Evolutionary conservation across 805 yeast species (phyloP).

Genomic region (Kluyveromyces dobzhanskii): DNA sequence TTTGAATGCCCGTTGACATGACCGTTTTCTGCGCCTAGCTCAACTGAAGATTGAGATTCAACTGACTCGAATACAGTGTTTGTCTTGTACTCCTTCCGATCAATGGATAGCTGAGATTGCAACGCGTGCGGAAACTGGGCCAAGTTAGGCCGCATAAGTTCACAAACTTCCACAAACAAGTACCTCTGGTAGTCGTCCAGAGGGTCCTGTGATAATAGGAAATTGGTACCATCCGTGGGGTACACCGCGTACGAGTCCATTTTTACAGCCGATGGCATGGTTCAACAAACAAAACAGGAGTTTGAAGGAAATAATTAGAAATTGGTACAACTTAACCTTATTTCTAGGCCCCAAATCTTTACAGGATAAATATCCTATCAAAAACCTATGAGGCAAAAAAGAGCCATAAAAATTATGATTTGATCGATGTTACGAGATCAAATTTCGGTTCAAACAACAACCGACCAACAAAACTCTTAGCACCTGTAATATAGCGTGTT

Average conservation of each 20-base stretch:
- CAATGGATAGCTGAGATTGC: slow-evolving; percentile 1
- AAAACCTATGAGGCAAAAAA: too few species aligned
- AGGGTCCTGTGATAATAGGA: slow-evolving; percentile 17
- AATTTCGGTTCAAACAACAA: too few species aligned
- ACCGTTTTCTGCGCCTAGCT: not conserved
- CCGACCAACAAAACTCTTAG: too few species aligned
- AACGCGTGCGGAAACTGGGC: slow-evolving; percentile 1
- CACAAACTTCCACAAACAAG: slow-evolving; percentile 11
- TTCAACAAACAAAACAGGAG: too few species aligned
- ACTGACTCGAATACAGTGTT: slow-evolving; percentile 1
- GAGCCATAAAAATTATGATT: too few species aligned
- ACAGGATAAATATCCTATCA: too few species aligned
- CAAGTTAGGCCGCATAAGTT: not conserved
- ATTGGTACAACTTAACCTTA: too few species aligned
- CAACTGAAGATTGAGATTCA: not conserved
- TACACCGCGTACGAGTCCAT: slow-evolving; percentile 11
- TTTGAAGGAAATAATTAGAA: too few species aligned
- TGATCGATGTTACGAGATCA: too few species aligned
- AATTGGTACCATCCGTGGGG: slow-evolving; percentile 10
- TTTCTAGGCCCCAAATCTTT: too few species aligned
- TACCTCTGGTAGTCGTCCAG: slow-evolving; percentile 28
- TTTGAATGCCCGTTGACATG: not conserved
- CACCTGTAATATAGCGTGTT: too few species aligned
- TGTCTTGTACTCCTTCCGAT: slow-evolving; percentile 4
- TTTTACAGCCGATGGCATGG: not conserved